Percentiles rank a stretch among this genome's conserved stretches.
These are phyloP conservation scores for Dimocarpus longan DNA, from an alignment of 345 rosid genomes.

Conservation along the genomic window DNA sequence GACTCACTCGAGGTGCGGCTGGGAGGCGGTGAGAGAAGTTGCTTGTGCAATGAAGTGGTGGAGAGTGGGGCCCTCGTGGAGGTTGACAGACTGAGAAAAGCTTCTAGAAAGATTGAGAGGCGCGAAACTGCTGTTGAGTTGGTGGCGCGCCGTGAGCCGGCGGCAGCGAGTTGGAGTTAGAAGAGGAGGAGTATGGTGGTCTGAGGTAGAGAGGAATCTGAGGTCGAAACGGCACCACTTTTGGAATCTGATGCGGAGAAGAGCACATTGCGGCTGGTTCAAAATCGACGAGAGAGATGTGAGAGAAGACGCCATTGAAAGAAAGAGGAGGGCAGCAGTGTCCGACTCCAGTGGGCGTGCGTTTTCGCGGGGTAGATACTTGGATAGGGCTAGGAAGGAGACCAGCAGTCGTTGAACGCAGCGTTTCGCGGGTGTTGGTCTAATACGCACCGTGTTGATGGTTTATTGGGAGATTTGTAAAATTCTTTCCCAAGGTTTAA, in stretches of 20 bases:
- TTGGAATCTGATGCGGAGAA: conserved; percentile 45
- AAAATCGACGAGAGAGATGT: conserved; percentile 60
- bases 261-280: conserved; percentile 42
- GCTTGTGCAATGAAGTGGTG: conserved; percentile 59
- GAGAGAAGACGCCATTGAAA: conserved; percentile 70
- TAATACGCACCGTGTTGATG: not conserved
- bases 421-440: conserved; percentile 16
- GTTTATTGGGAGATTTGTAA: not conserved
- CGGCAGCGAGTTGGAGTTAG: conserved; percentile 20
- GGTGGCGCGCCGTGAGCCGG: conserved; percentile 15
- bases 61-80: conserved; percentile 50
- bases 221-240: conserved; percentile 41
- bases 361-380: conserved; percentile 23
- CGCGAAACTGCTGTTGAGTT: conserved; percentile 30
- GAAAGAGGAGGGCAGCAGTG: conserved; percentile 2
- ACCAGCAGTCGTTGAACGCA: conserved; percentile 30
- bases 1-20: conserved; percentile 62
- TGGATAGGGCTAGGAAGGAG: conserved; percentile 36
- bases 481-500: no score
- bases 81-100: conserved; percentile 44
- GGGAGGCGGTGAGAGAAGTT: conserved; percentile 50
- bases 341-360: not conserved
- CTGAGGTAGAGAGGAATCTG: conserved; percentile 39
- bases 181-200: conserved; percentile 27
- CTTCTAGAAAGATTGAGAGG: conserved; percentile 43